phyloP scores from a whole-genome alignment of 2,329 filamentous ascomycete genomes.

The Aspergillus ibericus region DNA sequence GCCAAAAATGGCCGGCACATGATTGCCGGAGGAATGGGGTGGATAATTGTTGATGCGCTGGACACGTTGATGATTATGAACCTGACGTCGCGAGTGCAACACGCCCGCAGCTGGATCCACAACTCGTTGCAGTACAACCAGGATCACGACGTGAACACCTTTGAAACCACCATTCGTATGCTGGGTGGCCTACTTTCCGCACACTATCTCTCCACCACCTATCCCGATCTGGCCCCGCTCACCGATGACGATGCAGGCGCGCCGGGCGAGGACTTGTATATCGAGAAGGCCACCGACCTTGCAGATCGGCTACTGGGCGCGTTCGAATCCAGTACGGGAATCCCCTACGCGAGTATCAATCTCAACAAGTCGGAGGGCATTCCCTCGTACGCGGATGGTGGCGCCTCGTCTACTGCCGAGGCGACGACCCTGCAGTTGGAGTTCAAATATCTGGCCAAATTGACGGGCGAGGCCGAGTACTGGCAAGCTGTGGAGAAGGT shows the following conservation, averaged over 20 bases:
- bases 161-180: slow-evolving; percentile 98
- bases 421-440: slow-evolving; percentile 90
- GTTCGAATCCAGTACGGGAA: slow-evolving; percentile 81
- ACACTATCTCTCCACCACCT: slow-evolving; percentile 87
- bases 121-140: slow-evolving; percentile 81
- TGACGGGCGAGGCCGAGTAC: slow-evolving; percentile 88
- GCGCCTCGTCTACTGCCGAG: slow-evolving; percentile 91
- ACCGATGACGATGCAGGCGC: slow-evolving; percentile 69
- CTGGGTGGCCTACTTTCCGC: slow-evolving; percentile 88
- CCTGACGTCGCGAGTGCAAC: slow-evolving; percentile 76
- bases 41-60: slow-evolving; percentile 95
- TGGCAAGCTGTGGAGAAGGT: slow-evolving; percentile 91
- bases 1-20: slow-evolving; percentile 79
- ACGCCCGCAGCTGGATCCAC: slow-evolving; percentile 87
- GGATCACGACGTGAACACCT: slow-evolving; percentile 93
- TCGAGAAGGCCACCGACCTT: slow-evolving; percentile 93
- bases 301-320: slow-evolving; percentile 84
- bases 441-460: slow-evolving; percentile 92
- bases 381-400: slow-evolving; percentile 77
- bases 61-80: slow-evolving; percentile 99
- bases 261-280: slow-evolving; percentile 83
- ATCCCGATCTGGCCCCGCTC: slow-evolving; percentile 75
- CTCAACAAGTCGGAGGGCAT: slow-evolving; percentile 74
- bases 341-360: slow-evolving; percentile 90
- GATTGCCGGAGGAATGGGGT: slow-evolving; percentile 85